A percentile compares a stretch with the other conserved stretches of the same genome.
Evolutionary conservation across 2,329 filamentous ascomycete species (phyloP).

Genomic region (Malbranchea zuffiana): DNA sequence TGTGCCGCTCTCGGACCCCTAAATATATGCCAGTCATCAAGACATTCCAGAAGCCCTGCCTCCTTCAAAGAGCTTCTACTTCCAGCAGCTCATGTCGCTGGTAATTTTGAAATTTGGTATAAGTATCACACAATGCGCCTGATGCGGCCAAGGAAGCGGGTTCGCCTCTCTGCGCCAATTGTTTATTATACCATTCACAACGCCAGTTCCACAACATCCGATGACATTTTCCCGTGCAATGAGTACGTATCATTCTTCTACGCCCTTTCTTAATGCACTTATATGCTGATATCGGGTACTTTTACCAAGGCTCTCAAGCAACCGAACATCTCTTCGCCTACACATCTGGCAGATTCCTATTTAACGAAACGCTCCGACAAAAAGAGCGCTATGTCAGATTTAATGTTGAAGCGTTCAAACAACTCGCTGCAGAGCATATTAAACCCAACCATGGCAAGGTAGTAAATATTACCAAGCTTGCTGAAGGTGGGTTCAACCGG

Average conservation of each 20-base stretch:
- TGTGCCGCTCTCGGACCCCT: no score
- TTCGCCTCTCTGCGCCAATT: no score
- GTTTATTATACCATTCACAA: no score
- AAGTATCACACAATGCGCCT: no score
- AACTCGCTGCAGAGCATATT: constrained; percentile 7
- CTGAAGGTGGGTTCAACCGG: constrained; percentile 21
- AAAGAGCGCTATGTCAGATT: constrained; percentile 12
- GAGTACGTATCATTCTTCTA: neutral
- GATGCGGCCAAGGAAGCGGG: no score
- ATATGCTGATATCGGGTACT: constrained; percentile 1
- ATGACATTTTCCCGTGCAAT: neutral
- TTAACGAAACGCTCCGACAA: constrained; percentile 11
- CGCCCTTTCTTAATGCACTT: neutral
- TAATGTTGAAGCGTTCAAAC: constrained; percentile 13
- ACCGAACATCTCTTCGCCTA: constrained; percentile 10
- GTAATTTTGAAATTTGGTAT: no score
- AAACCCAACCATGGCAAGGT: constrained; percentile 8
- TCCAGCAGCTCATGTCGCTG: no score
- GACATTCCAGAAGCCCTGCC: no score
- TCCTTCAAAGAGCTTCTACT: no score
- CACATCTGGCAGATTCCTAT: constrained; percentile 12
- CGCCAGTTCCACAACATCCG: no score
- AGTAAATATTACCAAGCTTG: constrained; percentile 14
- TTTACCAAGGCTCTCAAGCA: constrained; percentile 2
- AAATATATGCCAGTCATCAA: no score